phyloP scores from a whole-genome alignment of 2,329 filamentous ascomycete genomes.

The Aulographum hederae region DNA sequence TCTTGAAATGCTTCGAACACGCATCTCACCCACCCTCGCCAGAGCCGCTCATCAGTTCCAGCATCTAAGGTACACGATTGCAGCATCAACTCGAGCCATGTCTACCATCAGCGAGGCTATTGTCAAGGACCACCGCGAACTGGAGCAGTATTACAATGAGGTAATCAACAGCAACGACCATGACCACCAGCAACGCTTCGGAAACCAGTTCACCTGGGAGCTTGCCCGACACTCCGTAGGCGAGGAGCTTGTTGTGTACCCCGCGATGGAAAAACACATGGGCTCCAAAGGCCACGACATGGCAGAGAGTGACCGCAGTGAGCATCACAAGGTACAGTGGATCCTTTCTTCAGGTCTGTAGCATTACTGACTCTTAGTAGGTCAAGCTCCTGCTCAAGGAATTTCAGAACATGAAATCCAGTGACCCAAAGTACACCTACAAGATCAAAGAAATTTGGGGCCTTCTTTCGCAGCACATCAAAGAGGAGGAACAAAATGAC shows the following conservation, averaged over 20 bases:
- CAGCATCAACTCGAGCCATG: too few relatives aligned
- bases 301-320: constrained; percentile 14
- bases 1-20: too few relatives aligned
- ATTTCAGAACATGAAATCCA: constrained; percentile 13
- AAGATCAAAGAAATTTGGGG: constrained; percentile 11
- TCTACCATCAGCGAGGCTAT: constrained; percentile 18
- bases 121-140: constrained; percentile 21
- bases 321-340: constrained; percentile 14
- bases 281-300: constrained; percentile 13
- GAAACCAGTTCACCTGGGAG: constrained; percentile 35
- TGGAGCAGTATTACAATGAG: constrained; percentile 24
- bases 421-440: constrained; percentile 10
- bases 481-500: constrained; percentile 14
- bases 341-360: background rate
- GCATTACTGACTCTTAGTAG: constrained; percentile 2
- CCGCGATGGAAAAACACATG: constrained; percentile 18
- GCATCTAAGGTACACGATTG: too few relatives aligned
- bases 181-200: constrained; percentile 25
- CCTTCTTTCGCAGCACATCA: constrained; percentile 12
- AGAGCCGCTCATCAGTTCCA: too few relatives aligned
- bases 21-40: too few relatives aligned
- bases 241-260: constrained; percentile 27
- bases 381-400: constrained; percentile 12
- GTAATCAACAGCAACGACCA: constrained; percentile 21
- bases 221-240: constrained; percentile 32